A percentile compares a stretch with the other conserved stretches of the same genome.
These are phyloP conservation scores for Pachysolen tannophilus DNA, from an alignment of 805 yeast genomes.

Conservation along the genomic window DNA sequence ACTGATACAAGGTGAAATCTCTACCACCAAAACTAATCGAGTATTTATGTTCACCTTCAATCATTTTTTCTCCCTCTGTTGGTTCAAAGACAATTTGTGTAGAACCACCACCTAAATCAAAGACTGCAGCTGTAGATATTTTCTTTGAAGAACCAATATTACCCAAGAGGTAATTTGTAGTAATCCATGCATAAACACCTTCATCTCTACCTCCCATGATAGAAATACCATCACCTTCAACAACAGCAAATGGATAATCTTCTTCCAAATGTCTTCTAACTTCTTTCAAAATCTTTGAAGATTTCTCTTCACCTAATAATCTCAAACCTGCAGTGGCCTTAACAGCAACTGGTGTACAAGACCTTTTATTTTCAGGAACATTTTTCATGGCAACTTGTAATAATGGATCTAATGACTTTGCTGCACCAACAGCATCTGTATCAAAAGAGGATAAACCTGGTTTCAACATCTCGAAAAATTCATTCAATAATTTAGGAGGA, in stretches of 20 bases:
- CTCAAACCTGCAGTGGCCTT: conserved; percentile 98
- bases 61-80: conserved; percentile 50
- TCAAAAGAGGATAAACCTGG: conserved; percentile 90
- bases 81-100: conserved; percentile 99
- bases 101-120: conserved; percentile 97
- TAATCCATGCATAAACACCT: conserved; percentile 98
- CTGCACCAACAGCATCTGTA: conserved; percentile 77
- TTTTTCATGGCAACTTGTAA: conserved; percentile 65
- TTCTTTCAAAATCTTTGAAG: conserved; percentile 62
- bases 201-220: conserved; percentile 97
- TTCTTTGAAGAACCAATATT: conserved; percentile 80
- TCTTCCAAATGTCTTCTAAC: conserved; percentile 69
- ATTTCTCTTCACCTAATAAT: conserved; percentile 67
- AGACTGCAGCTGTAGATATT: conserved; percentile 89
- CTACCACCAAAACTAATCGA: conserved; percentile 74
- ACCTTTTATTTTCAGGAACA: conserved; percentile 65
- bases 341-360: conserved; percentile 90
- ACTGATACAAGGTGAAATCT: conserved; percentile 79
- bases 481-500: conserved; percentile 75
- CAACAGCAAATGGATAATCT: conserved; percentile 89
- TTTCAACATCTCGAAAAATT: conserved; percentile 79
- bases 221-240: conserved; percentile 75
- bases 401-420: conserved; percentile 79
- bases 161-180: conserved; percentile 87
- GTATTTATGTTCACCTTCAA: conserved; percentile 85